These are phyloP conservation scores for Sherardia arvensis DNA, from an alignment of 257 asterid genomes.

Conservation along the genomic window DNA sequence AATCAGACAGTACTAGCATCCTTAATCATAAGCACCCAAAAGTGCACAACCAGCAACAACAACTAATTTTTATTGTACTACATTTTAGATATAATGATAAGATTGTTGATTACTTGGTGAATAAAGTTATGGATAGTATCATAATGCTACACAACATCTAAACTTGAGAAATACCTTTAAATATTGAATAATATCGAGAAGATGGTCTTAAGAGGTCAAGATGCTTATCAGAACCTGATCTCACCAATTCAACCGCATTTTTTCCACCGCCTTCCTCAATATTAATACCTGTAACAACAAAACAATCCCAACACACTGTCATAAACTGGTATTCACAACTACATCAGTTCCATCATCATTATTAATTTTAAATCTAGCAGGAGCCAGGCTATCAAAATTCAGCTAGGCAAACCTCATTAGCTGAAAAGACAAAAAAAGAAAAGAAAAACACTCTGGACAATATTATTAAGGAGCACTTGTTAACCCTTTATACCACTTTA, in stretches of 20 bases:
- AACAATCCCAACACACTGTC: constrained; percentile 30
- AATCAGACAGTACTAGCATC: neutral
- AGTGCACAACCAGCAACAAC: neutral
- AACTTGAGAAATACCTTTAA: constrained; percentile 55
- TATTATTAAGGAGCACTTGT: neutral
- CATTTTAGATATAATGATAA: too few species aligned
- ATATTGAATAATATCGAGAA: constrained; percentile 70
- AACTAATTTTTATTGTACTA: too few species aligned
- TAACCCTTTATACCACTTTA: neutral
- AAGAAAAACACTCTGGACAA: neutral
- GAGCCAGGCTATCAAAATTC: neutral
- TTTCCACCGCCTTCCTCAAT: constrained; percentile 65
- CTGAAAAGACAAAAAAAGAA: neutral
- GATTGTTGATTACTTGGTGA: neutral
- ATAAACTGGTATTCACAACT: constrained; percentile 16
- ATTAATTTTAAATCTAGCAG: neutral
- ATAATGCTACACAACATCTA: neutral
- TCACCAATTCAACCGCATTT: constrained; percentile 69
- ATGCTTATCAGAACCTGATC: constrained; percentile 80
- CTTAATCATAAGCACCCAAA: neutral
- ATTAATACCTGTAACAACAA: constrained; percentile 63
- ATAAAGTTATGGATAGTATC: neutral
- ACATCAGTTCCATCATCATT: neutral
- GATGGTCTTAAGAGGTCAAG: constrained; percentile 96
- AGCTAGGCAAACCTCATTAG: neutral